A percentile compares a stretch with the other conserved stretches of the same genome.
Evolutionary conservation across 345 rosid species (phyloP).

Genomic region (Gossypium raimondii): DNA sequence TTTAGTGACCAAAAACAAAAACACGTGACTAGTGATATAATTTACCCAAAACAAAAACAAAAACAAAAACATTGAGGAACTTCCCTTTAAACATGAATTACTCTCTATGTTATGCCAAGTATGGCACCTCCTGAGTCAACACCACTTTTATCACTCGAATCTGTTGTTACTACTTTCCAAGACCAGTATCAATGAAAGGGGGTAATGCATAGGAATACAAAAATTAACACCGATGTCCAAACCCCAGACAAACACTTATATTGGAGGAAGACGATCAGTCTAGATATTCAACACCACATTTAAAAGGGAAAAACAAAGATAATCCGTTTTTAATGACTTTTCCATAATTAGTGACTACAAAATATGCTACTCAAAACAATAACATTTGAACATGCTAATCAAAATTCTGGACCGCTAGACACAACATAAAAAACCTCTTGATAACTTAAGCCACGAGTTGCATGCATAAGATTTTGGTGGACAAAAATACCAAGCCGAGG

Average conservation of each 20-base stretch:
- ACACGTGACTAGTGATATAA: too few species aligned
- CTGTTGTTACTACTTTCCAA: not conserved
- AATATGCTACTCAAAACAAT: not conserved
- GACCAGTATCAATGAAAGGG: not conserved
- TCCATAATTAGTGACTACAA: not conserved
- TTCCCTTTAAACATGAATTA: too few species aligned
- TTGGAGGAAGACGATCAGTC: not conserved
- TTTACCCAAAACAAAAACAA: too few species aligned
- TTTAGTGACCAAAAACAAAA: too few species aligned
- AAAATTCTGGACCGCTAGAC: conserved; percentile 4
- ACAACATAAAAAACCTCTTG: conserved; percentile 4
- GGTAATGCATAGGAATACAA: not conserved
- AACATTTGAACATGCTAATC: not conserved
- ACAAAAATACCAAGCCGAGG: not conserved
- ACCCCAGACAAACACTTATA: not conserved
- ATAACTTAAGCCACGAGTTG: not conserved
- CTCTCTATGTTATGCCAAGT: too few species aligned
- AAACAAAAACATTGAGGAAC: too few species aligned
- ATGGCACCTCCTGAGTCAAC: too few species aligned
- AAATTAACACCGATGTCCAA: not conserved
- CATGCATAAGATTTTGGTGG: not conserved
- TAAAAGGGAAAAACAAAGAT: not conserved
- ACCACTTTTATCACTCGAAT: too few species aligned
- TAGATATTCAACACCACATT: not conserved
- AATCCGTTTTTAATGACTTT: too few species aligned